Conservation (phyloP, 306 rosid species). For the Lagenaria siceraria region DNA sequence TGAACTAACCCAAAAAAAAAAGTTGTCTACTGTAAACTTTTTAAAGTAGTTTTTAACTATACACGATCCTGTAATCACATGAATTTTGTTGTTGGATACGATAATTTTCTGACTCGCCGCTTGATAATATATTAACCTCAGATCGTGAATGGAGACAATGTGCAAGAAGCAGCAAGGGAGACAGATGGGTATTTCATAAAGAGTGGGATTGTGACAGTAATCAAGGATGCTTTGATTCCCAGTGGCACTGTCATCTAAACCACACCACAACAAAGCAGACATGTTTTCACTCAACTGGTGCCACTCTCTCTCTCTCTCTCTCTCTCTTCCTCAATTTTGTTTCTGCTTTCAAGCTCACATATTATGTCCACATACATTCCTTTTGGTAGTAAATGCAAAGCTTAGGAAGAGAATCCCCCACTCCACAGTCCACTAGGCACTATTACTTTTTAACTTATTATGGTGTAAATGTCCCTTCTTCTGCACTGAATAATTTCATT, state of each 20-base stretch:
- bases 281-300: neutral
- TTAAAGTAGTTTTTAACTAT: too few species aligned
- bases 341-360: neutral
- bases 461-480: neutral
- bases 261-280: neutral
- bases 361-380: neutral
- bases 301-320: neutral
- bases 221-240: slow-evolving; percentile 94
- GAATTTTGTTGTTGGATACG: neutral
- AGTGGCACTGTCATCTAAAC: slow-evolving; percentile 57
- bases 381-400: neutral
- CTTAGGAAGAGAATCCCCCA: neutral
- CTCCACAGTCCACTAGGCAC: neutral
- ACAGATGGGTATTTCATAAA: slow-evolving; percentile 95
- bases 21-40: too few species aligned
- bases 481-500: neutral
- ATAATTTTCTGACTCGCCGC: neutral
- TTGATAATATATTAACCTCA: slow-evolving; percentile 9
- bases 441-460: neutral
- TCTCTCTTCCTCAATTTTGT: neutral
- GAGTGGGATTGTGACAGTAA: slow-evolving; percentile 86
- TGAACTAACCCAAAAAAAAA: too few species aligned
- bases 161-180: slow-evolving; percentile 98
- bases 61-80: neutral
- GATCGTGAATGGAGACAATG: slow-evolving; percentile 67